Base-by-base conservation (phyloP, 1,139 yeast species). In the Magnusiomyces starmeri region DNA sequence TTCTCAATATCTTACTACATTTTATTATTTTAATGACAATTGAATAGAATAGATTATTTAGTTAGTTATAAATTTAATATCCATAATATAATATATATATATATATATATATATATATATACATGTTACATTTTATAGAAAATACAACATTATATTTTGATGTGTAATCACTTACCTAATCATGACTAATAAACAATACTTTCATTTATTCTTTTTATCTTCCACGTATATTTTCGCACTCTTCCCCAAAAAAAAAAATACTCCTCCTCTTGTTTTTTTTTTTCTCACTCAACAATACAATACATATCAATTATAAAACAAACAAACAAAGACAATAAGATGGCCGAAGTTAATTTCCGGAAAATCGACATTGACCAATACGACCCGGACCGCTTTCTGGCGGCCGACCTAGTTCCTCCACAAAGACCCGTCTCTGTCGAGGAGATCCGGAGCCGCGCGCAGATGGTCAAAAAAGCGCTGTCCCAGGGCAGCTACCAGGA, bases 291-390 rank as follows among this genome's bases (percentile, higher is more conserved):
- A 4, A 10, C n/a, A 4, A n/a, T 14, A 14, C 12, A 32, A 27
- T 12, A 9, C 32, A 27, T 27, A 9, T 27, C 4, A 32, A 32
- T 6, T 14, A 27, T 20, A 44, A 32, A 26, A 29, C 40, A 27
- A 29, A 41, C 27, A 34, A 9, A 42, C 8, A 21, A n/a, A 21
- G 14, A 41, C 49, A 46, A n/a, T n/a, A n/a, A n/a, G n/a, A 54
- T 54, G 56, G 48, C 48, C 27, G 56, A 54, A 18, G 51, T 58
- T 46, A 64, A 67, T 54, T 71, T 70, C 59, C 63, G 98, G 77
- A 81, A 90, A 76, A 86, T 90, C 62, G 96, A 92, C 67, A 82
- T 92, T 54, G 97, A 92, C 69, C 87, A 89, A 24, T 81, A 82
- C 62, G 97, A 90, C 64, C 85, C 95, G 6, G 96, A 88, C 51